Evolutionary conservation across 768 basidiomycete species (phyloP), one percentile per base, ranked within the genome.

Genomic region (Suillus variegatus): DNA sequence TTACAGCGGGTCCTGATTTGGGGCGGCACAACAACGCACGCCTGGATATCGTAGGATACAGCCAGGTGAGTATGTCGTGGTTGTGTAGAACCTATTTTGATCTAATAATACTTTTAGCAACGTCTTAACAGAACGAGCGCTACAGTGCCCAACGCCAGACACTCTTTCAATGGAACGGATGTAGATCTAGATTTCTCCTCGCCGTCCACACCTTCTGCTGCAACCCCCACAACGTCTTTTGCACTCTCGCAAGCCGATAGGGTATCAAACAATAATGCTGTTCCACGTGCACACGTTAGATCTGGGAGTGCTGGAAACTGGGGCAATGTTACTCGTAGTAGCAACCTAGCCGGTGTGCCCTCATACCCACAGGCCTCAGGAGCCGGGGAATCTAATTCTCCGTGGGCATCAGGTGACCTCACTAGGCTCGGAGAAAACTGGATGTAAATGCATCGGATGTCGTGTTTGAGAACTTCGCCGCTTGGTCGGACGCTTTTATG

Each of bases 1-100:
- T 92, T 67, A 94, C 92, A 65, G 92, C 92, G 64, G 93, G 92
- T 60, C 93, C 92, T 68, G 92, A 94, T 77, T 81, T 94, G 52
- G 92, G 93, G 70, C 83, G 93, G 70, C 90, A 92, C 72, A 88
- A 86, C 72, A 84, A 84, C 69, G 84, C 87, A 25, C 84, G 91
- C 49, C 74, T 87, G 69, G 91, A 91, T 73, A 92, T 91, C 70
- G 88, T 92, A 61, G 86, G 89, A 41, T 87, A 86, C 75, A 86
- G 83, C 67, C 88, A 88, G 80, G 92, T 92, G 74, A 64, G 83
- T 69, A 60, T 62, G 4, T 20, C 10, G 18, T 0, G 18, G 56
- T 10, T 57, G 16, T 36, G 25, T 2, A 4, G 4, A 36, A 62
- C 22, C 5, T 36, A 22, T 57, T 32, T 25, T 60, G 18, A 60